Conservation (phyloP, 805 yeast species). For the Starmera dryadoides region DNA sequence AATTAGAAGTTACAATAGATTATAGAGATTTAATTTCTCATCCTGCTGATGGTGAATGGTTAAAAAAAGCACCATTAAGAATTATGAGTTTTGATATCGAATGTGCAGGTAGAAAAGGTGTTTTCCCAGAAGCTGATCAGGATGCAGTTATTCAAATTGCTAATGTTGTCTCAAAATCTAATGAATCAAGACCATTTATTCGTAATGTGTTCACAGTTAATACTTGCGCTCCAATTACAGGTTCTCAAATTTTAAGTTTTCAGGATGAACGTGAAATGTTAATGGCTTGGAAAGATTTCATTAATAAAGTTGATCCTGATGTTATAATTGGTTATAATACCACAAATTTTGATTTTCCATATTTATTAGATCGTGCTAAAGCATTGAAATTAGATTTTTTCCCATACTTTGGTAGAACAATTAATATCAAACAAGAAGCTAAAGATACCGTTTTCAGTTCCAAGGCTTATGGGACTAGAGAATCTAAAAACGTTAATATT, state of each 20-base stretch:
- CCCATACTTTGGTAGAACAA: slow-evolving; percentile 82
- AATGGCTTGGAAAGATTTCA: slow-evolving; percentile 78
- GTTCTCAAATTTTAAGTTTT: slow-evolving; percentile 79
- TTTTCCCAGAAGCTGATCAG: slow-evolving; percentile 89
- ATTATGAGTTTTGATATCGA: slow-evolving; percentile 94
- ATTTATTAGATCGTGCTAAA: slow-evolving; percentile 78
- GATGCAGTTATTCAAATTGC: slow-evolving; percentile 98
- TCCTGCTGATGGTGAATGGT: slow-evolving; percentile 89
- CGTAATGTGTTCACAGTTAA: slow-evolving; percentile 92
- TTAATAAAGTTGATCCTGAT: slow-evolving; percentile 85
- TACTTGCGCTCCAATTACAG: slow-evolving; percentile 88
- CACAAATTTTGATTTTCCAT: slow-evolving; percentile 92
- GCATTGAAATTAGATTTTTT: slow-evolving; percentile 59
- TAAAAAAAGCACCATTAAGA: slow-evolving; percentile 88
- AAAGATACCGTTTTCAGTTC: slow-evolving; percentile 84
- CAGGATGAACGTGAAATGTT: slow-evolving; percentile 78
- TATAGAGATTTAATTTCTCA: slow-evolving; percentile 69
- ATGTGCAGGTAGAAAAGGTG: slow-evolving; percentile 96
- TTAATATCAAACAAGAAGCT: slow-evolving; percentile 61
- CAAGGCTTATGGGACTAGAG: slow-evolving; percentile 94
- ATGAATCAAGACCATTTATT: slow-evolving; percentile 82
- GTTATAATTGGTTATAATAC: slow-evolving; percentile 95
- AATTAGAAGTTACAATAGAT: slow-evolving; percentile 70
- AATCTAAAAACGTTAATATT: slow-evolving; percentile 82
- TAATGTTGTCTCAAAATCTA: slow-evolving; percentile 80